A percentile compares a stretch with the other conserved stretches of the same genome.
Conservation (phyloP, 1,139 yeast species). For the Wickerhamomyces sp. region DNA sequence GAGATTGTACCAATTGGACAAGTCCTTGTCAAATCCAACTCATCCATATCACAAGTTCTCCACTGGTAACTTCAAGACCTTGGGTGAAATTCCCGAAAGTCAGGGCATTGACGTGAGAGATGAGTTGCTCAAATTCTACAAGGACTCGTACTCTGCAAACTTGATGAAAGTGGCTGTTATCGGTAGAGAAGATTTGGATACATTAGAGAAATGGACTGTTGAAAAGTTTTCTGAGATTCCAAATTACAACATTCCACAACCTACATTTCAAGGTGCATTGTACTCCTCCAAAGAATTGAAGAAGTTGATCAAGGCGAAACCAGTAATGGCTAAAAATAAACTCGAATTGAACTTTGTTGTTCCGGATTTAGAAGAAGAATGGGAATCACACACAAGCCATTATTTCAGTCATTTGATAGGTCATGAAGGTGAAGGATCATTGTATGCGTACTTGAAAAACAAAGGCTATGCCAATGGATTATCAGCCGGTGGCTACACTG, state of each 20-base stretch:
- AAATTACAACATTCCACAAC: conserved; percentile 48
- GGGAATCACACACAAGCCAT: conserved; percentile 65
- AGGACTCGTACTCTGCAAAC: conserved; percentile 64
- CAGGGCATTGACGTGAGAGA: conserved; percentile 57
- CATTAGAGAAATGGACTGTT: conserved; percentile 63
- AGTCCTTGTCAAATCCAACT: conserved; percentile 59
- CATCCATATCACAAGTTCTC: conserved; percentile 78
- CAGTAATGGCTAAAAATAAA: conserved; percentile 74
- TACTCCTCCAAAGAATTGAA: conserved; percentile 43
- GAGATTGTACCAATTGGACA: conserved; percentile 84
- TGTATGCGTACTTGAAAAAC: conserved; percentile 61
- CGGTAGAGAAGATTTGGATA: conserved; percentile 76
- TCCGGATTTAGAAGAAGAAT: conserved; percentile 64
- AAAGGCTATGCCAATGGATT: conserved; percentile 78
- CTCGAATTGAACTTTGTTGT: conserved; percentile 65
- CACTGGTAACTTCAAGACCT: conserved; percentile 64
- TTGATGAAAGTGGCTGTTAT: conserved; percentile 82
- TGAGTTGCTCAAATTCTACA: conserved; percentile 56
- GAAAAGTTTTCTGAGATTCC: conserved; percentile 62
- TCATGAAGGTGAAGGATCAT: conserved; percentile 86
- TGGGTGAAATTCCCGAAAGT: conserved; percentile 48
- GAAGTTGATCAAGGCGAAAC: conserved; percentile 60
- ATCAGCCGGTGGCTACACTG: conserved; percentile 66
- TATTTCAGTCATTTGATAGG: conserved; percentile 82
- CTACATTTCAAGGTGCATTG: conserved; percentile 42